phyloP scores from a whole-genome alignment of 306 rosid species.

The Bauhinia variegata region DNA sequence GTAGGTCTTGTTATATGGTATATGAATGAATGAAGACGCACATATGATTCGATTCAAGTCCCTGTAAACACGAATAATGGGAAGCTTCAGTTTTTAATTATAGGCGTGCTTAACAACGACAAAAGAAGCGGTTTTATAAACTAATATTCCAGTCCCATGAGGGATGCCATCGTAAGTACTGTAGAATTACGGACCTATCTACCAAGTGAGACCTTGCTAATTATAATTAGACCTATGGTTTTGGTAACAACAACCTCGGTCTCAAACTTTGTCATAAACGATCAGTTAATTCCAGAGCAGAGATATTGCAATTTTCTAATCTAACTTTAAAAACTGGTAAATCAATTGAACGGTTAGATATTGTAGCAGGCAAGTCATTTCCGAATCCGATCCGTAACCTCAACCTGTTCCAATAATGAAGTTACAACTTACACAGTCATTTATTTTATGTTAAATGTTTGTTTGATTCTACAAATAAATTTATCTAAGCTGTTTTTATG shows the following conservation, averaged over 20 bases:
- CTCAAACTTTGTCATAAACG: no score
- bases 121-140: no score
- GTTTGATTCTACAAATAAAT: constrained; percentile 15
- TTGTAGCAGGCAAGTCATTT: constrained; percentile 3
- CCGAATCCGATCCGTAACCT: background rate
- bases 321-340: background rate
- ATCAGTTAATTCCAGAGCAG: background rate
- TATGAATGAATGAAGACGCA: no score
- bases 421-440: background rate
- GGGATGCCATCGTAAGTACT: no score
- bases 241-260: no score
- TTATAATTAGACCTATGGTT: background rate
- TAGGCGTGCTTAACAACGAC: no score
- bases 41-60: no score
- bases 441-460: constrained; percentile 36
- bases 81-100: no score
- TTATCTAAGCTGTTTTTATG: constrained; percentile 33
- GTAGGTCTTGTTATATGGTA: no score
- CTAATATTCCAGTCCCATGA: no score
- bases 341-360: constrained; percentile 14
- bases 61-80: no score
- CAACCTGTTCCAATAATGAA: constrained; percentile 21
- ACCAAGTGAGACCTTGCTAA: background rate
- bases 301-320: background rate
- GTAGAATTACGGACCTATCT: background rate